Base-by-base conservation (phyloP, 2,329 filamentous ascomycete species). In the Aspergillus texensis region DNA sequence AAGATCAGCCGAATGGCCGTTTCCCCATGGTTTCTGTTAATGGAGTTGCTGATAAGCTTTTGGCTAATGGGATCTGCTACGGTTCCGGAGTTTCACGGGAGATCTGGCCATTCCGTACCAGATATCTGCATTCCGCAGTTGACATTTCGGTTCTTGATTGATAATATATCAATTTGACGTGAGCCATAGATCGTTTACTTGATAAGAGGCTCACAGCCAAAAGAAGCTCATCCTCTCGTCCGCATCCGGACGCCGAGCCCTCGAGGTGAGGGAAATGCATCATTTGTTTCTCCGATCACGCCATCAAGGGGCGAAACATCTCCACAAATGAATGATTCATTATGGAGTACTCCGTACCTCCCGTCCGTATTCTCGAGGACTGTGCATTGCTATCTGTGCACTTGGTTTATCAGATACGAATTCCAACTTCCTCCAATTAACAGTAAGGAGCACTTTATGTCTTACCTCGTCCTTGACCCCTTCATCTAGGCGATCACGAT, bases 271-370 rank as follows among this genome's bases (percentile, higher is more conserved):
- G 21, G 39, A 21, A 60, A 53, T n/a, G 50, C 61, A 64, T 60
- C 61, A 66, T 68, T 24, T 10, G 21, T 14, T 41, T 58, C 56
- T 34, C 59, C 41, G 61, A 67, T 61, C 67, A 68, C 67, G 67
- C 60, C 64, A 68, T 68, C 66, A 61, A 62, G 48, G 61, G 55
- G 54, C 34, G 4, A 24, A 24, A 59, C 30, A 11, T 32, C 46
- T 53, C 34, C 58, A 30, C 41, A 19, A 45, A 53, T 60, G 46
- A 30, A 34, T 36, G 19, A 28, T n/a, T 54, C 32, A 54, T 21
- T 28, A 28, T 28, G 26, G 26, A 28, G 26, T 21, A 24, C 21
- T 24, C 21, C 21, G 21, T 24, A 36, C 9, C 28, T 6, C 14
- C 39, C 34, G 34, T 36, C 19, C 9, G 39, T 3, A 41, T 19